Evolutionary conservation across 106 monocot genomes (phyloP).

Genomic region (Dactylorhiza incarnata): DNA sequence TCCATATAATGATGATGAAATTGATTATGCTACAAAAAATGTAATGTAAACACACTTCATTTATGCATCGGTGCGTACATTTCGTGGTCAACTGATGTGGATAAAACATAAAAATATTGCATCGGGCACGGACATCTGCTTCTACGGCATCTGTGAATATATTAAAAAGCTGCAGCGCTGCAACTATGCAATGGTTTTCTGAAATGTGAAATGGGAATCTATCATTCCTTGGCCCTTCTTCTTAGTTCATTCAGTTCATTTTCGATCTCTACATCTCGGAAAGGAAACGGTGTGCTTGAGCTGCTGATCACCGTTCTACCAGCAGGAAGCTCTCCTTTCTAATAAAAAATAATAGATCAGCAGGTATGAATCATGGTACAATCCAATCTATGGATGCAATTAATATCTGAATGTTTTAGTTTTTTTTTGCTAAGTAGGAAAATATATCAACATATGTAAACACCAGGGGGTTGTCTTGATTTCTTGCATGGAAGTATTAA

Average conservation of each 20-base stretch:
- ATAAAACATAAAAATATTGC: background rate
- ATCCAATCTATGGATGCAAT: background rate
- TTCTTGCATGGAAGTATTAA: no score
- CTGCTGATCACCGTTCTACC: constrained; percentile 62
- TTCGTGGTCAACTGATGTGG: background rate
- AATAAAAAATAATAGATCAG: background rate
- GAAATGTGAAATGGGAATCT: constrained; percentile 1
- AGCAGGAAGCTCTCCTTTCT: constrained; percentile 95
- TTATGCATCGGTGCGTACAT: background rate
- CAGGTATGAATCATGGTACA: no score
- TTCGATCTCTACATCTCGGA: constrained; percentile 70
- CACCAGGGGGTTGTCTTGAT: background rate
- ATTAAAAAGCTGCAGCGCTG: background rate
- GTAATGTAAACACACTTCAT: background rate
- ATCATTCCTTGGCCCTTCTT: constrained; percentile 60
- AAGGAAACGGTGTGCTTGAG: constrained; percentile 45
- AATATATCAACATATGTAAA: background rate
- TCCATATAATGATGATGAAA: background rate
- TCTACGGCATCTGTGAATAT: background rate
- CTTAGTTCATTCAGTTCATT: constrained; percentile 76
- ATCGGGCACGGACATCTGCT: background rate
- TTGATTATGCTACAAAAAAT: constrained; percentile 2
- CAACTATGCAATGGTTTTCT: background rate
- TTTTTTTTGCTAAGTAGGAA: background rate
- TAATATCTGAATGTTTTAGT: background rate